A percentile compares a stretch with the other conserved stretches of the same genome.
These are phyloP conservation scores for Piper betle DNA, from an alignment of 164 flowering plant genomes.

Conservation along the genomic window DNA sequence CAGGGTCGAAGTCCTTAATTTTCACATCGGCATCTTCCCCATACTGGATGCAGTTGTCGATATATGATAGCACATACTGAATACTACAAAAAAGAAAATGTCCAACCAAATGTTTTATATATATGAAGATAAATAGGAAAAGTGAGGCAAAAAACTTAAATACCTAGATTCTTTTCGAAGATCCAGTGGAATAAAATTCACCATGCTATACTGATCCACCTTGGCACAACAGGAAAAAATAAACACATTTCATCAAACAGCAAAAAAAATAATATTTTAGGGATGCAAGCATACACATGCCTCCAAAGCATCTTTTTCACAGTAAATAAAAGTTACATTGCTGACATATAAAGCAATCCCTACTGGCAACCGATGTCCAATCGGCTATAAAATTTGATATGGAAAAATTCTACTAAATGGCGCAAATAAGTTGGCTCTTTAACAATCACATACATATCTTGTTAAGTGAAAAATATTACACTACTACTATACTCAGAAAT, in stretches of 20 bases:
- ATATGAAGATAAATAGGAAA: constrained; percentile 12
- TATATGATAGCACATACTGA: constrained; percentile 50
- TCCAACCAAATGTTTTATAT: no score
- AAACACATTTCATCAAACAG: background rate
- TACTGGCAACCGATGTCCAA: background rate
- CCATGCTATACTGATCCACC: constrained; percentile 63
- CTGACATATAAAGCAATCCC: no score
- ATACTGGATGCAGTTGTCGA: constrained; percentile 70
- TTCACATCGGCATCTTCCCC: constrained; percentile 98
- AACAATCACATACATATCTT: no score
- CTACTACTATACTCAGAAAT: background rate
- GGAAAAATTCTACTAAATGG: no score
- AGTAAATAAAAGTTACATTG: no score
- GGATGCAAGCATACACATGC: background rate
- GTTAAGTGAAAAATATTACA: no score
- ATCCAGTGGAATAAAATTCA: constrained; percentile 54
- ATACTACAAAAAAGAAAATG: constrained; percentile 35
- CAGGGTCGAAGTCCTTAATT: constrained; percentile 70
- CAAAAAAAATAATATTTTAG: no score
- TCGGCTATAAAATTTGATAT: no score
- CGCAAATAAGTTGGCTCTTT: no score
- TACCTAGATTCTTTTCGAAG: constrained; percentile 49
- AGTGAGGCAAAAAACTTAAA: constrained; percentile 1
- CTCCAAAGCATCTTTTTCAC: background rate
- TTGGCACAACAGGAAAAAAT: constrained; percentile 7